Evolutionary conservation across 2,329 filamentous ascomycete species (phyloP).

Genomic region (Colletotrichum filicis): DNA sequence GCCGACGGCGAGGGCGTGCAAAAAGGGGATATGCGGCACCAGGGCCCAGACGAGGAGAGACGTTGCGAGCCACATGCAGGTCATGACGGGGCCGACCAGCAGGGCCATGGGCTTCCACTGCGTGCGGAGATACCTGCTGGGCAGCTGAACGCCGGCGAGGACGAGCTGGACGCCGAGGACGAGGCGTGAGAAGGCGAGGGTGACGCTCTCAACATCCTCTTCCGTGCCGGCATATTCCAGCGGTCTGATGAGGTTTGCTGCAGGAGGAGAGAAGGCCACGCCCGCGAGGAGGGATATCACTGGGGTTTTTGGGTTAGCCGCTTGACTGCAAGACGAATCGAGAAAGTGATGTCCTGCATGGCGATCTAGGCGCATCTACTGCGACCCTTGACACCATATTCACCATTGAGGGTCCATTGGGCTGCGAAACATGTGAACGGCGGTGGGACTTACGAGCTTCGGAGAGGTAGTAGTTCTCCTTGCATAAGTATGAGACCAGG

Average conservation of each 20-base stretch:
- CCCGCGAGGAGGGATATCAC: slow-evolving; percentile 88
- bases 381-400: background rate
- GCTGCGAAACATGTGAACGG: background rate
- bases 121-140: slow-evolving; percentile 80
- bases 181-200: slow-evolving; percentile 85
- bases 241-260: slow-evolving; percentile 79
- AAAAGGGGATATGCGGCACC: slow-evolving; percentile 75
- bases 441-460: slow-evolving; percentile 77
- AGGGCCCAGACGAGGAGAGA: slow-evolving; percentile 82
- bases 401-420: too few species aligned
- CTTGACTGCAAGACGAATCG: slow-evolving; percentile 8
- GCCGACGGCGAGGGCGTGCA: slow-evolving; percentile 83
- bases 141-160: slow-evolving; percentile 87
- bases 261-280: slow-evolving; percentile 81
- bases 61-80: slow-evolving; percentile 86
- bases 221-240: slow-evolving; percentile 74
- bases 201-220: slow-evolving; percentile 74
- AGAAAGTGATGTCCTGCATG: background rate
- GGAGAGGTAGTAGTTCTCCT: slow-evolving; percentile 90
- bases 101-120: slow-evolving; percentile 83
- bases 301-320: slow-evolving; percentile 46
- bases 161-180: slow-evolving; percentile 93
- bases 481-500: slow-evolving; percentile 87
- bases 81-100: slow-evolving; percentile 87
- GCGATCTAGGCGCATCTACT: background rate